Evolutionary conservation across 2,329 filamentous ascomycete species (phyloP), one percentile per base, ranked within the genome.

Genomic region (Botrytis fabae): DNA sequence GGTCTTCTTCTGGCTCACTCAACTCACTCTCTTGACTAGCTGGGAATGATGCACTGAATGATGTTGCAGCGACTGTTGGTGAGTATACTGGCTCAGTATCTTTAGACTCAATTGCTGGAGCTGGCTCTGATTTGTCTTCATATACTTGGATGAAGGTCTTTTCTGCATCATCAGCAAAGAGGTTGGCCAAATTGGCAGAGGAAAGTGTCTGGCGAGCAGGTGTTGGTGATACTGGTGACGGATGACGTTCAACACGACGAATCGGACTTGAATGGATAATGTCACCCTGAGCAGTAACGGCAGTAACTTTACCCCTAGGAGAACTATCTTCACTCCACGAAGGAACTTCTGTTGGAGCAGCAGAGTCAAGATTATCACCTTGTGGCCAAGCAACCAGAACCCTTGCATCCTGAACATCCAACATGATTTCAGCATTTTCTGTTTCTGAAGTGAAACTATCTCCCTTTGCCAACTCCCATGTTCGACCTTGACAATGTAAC

Each of bases 381-480:
- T 83, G 89, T 62, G 96, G 96, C 95, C 96, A 98, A 80, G 91
- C 90, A 75, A 99, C 85, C 82, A 97, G 87, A 62, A 98, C 94
- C 75, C 96, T 92, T 71, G 94, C 91, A 81, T 97, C 95, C 79
- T 97, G 94, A 60, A 98, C 94, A 81, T 98, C 95, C 76, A 99
- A 85, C 90, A 99, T 97, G 81, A 99, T 94, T 79, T 97, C 94
- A 28, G 91, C 91, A 77, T 91, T 90, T 80, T 95, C 93, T 44
- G 94, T 95, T 83, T 97, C 93, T 73, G 94, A 97, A 64, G 91
- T 92, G 82, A 98, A 98, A 68, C 90, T 92, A 81, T 97, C 94
- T 28, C 93, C 94, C 84, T 97, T 98, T 76, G 86, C 87, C 79
- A 99, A 83, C 77, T 97, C 93, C 86, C 93, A 95, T 4, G 93